A percentile compares a stretch with the other conserved stretches of the same genome.
phyloP scores from a whole-genome alignment of 2,329 filamentous ascomycete genomes.

The Harringtonia aguacate region DNA sequence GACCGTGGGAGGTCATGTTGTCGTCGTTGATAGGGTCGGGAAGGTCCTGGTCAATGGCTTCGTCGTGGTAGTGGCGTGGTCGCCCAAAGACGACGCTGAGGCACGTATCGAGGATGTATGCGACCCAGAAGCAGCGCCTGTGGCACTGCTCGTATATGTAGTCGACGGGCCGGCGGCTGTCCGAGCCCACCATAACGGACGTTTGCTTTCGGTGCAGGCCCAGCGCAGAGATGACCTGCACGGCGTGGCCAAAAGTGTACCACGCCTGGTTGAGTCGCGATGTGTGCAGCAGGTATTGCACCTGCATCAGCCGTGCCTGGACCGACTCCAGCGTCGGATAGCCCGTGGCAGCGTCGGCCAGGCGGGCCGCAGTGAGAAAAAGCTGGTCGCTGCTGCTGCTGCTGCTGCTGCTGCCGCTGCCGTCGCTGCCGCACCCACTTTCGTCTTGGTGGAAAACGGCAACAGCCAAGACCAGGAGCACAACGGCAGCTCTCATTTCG shows the following conservation, averaged over 20 bases:
- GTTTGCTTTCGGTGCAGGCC: conserved; percentile 26
- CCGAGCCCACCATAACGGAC: conserved; percentile 13
- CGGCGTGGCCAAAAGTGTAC: conserved; percentile 31
- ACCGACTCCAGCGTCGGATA: conserved; percentile 26
- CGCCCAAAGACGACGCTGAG: conserved; percentile 52
- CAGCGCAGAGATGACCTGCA: conserved; percentile 26
- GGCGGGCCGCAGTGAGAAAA: conserved; percentile 25
- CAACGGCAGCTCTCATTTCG: conserved; percentile 14
- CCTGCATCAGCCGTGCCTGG: conserved; percentile 29
- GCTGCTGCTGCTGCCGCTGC: neutral
- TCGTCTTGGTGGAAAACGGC: conserved; percentile 1
- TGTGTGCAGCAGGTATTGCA: conserved; percentile 30
- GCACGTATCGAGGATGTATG: conserved; percentile 53
- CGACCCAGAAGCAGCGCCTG: conserved; percentile 49
- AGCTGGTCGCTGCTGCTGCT: conserved; percentile 16
- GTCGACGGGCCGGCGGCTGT: conserved; percentile 18
- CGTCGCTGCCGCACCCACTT: neutral
- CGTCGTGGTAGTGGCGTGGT: conserved; percentile 49
- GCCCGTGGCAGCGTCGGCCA: conserved; percentile 26
- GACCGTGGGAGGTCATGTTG: conserved; percentile 35
- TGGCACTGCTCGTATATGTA: conserved; percentile 39
- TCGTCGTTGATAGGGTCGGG: conserved; percentile 46
- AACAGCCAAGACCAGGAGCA: conserved; percentile 32
- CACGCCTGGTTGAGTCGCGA: conserved; percentile 37
- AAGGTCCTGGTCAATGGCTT: conserved; percentile 52